These are phyloP conservation scores for Crithidia acanthocephali DNA, from an alignment of 208 protist genomes.

Conservation along the genomic window DNA sequence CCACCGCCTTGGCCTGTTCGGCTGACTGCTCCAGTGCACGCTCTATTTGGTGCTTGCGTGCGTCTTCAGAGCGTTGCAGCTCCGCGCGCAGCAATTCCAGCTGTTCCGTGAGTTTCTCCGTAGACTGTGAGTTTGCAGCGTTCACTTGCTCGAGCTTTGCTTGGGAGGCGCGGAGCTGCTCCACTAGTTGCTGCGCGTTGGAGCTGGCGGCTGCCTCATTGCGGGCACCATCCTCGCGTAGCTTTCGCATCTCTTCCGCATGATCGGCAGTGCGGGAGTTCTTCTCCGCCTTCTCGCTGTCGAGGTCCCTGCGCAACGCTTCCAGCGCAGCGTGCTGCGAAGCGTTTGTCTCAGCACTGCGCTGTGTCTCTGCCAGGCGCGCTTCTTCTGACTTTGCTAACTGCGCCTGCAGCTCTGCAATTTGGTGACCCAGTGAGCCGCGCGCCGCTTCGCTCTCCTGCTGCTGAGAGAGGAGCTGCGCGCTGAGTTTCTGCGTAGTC, in stretches of 20 bases:
- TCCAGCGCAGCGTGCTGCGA: neutral
- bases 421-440: conserved; percentile 6
- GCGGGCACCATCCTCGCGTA: neutral
- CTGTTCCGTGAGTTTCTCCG: neutral
- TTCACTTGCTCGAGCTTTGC: neutral
- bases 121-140: neutral
- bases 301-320: conserved; percentile 1
- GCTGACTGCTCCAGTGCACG: conserved; percentile 14
- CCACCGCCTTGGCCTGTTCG: conserved; percentile 21
- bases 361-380: neutral
- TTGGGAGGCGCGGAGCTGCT: neutral
- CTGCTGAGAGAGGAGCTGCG: conserved; percentile 2
- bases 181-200: neutral
- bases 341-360: neutral
- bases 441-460: neutral
- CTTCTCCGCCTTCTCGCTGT: neutral
- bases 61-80: conserved; percentile 17
- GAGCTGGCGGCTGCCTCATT: neutral
- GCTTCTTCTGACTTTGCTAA: neutral
- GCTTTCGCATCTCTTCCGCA: neutral
- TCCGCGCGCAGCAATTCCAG: neutral
- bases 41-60: conserved; percentile 16
- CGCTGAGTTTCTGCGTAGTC: neutral
- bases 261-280: neutral
- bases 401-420: conserved; percentile 18